Evolutionary conservation across 2,329 filamentous ascomycete genomes (phyloP).

Genomic region (Cladophialophora yegresii): DNA sequence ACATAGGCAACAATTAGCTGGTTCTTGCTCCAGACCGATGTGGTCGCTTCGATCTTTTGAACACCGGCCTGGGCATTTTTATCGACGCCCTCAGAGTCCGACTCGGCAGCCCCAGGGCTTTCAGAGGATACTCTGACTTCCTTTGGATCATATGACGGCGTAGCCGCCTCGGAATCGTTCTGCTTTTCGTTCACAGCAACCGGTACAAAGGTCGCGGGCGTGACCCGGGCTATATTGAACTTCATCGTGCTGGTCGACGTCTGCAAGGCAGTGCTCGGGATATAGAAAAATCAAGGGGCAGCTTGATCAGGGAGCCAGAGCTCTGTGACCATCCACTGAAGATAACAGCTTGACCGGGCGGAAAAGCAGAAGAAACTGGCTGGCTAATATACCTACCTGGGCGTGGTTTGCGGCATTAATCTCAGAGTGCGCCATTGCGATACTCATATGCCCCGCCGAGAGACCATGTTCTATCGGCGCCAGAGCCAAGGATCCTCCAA

Average conservation of each 20-base stretch:
- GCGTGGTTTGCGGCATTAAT: neutral
- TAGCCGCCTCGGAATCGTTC: conserved; percentile 5
- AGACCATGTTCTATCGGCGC: neutral
- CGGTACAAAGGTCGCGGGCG: conserved; percentile 1
- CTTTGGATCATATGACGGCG: neutral
- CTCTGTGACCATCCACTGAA: neutral
- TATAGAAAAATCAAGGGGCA: neutral
- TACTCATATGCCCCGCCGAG: neutral
- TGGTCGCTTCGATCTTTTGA: conserved; percentile 47
- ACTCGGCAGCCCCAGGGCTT: neutral
- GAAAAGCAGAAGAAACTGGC: neutral
- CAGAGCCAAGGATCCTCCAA: neutral
- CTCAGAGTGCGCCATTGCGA: neutral
- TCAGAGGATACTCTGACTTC: neutral
- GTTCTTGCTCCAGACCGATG: conserved; percentile 44
- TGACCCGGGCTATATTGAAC: conserved; percentile 11
- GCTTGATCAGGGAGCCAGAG: neutral
- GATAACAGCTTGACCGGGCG: neutral
- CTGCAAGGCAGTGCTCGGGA: neutral
- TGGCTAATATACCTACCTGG: neutral
- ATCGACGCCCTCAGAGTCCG: conserved; percentile 34
- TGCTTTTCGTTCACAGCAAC: conserved; percentile 2
- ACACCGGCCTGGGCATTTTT: conserved; percentile 41
- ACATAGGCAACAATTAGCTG: conserved; percentile 9
- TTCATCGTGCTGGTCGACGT: conserved; percentile 7